A percentile compares a stretch with the other conserved stretches of the same genome.
These are phyloP conservation scores for Cercophora newfieldiana DNA, from an alignment of 495 filamentous ascomycete species.

Conservation along the genomic window DNA sequence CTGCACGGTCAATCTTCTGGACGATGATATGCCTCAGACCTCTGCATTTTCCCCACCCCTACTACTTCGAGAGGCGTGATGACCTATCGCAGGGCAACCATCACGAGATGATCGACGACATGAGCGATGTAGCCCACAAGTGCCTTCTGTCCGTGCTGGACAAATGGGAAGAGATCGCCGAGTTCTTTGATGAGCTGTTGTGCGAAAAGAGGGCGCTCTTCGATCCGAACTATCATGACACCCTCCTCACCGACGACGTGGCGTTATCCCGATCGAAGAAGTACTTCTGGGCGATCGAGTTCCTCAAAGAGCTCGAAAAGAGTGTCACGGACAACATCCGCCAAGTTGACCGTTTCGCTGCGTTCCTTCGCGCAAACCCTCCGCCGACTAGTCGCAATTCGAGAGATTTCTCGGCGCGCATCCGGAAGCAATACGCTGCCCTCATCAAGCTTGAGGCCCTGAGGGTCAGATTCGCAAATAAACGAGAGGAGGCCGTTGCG, in stretches of 20 bases:
- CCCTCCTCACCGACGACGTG: slow-evolving; percentile 17
- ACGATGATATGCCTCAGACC: slow-evolving; percentile 6
- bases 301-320: slow-evolving; percentile 16
- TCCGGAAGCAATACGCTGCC: neutral
- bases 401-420: neutral
- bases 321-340: slow-evolving; percentile 14
- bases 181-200: slow-evolving; percentile 10
- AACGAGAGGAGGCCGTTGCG: slow-evolving; percentile 13
- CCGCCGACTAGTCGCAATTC: neutral
- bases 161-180: slow-evolving; percentile 10
- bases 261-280: slow-evolving; percentile 17
- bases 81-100: neutral
- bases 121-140: neutral
- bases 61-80: slow-evolving; percentile 11
- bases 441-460: slow-evolving; percentile 9
- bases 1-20: slow-evolving; percentile 3
- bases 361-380: neutral
- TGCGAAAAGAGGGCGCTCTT: slow-evolving; percentile 6
- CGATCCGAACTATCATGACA: slow-evolving; percentile 5
- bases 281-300: slow-evolving; percentile 22
- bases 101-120: slow-evolving; percentile 12
- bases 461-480: slow-evolving; percentile 1
- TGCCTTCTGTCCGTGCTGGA: neutral
- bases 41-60: neutral
- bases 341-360: slow-evolving; percentile 8